Percentiles rank a stretch among this genome's conserved stretches.
Evolutionary conservation across 1,284 basidiomycete genomes (phyloP).

Genomic region (Schizopora paradoxa): DNA sequence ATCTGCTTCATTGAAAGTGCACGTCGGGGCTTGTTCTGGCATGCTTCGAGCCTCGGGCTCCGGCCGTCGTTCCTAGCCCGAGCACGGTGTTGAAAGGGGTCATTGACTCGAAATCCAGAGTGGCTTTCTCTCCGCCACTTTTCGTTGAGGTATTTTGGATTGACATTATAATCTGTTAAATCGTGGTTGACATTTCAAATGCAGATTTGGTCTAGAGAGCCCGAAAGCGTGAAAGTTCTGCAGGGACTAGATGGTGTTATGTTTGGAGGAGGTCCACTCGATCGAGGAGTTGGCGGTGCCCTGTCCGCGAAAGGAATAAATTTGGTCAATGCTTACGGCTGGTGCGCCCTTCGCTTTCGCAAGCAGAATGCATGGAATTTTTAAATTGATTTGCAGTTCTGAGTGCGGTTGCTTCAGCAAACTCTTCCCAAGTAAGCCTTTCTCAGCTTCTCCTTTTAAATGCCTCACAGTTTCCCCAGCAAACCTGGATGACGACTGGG

Average conservation of each 20-base stretch:
- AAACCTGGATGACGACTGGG: conserved; percentile 1
- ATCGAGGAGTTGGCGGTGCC: neutral
- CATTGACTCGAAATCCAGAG: neutral
- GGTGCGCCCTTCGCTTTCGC: neutral
- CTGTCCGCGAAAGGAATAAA: neutral
- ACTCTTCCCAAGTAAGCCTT: conserved; percentile 4
- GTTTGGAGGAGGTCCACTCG: neutral
- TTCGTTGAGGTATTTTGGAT: neutral
- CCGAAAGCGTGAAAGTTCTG: neutral
- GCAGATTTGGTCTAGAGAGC: neutral
- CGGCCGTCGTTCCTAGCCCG: neutral
- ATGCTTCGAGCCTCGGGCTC: neutral
- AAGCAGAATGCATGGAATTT: neutral
- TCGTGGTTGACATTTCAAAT: neutral
- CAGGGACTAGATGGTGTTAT: neutral
- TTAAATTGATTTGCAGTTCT: neutral
- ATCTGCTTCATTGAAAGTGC: neutral
- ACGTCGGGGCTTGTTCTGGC: neutral
- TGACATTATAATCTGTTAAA: neutral
- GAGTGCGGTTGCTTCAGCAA: neutral
- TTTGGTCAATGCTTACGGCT: neutral
- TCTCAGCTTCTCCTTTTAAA: neutral
- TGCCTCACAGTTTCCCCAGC: neutral
- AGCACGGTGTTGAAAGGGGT: neutral
- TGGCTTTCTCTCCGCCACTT: neutral